phyloP scores from a whole-genome alignment of 2,329 filamentous ascomycete species.

The Trichoderma sp. region DNA sequence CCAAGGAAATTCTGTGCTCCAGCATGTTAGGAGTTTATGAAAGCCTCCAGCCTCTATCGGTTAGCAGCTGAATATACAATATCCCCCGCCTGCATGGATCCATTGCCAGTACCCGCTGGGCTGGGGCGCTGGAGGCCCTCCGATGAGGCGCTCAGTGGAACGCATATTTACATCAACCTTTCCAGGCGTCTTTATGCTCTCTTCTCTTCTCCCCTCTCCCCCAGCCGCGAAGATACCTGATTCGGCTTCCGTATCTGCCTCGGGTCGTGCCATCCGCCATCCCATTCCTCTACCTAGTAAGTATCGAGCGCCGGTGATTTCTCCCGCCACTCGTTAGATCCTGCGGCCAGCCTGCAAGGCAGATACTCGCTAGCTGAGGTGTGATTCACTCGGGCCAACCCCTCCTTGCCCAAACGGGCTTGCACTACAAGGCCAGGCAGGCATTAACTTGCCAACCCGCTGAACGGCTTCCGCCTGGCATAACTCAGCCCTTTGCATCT shows the following conservation, averaged over 20 bases:
- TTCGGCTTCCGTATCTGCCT: too few species aligned
- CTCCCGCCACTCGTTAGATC: background rate
- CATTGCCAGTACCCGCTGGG: conserved; percentile 6
- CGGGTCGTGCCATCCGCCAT: background rate
- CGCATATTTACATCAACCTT: background rate
- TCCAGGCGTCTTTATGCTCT: background rate
- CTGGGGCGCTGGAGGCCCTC: background rate
- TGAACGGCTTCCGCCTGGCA: conserved; percentile 3
- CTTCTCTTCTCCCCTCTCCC: background rate
- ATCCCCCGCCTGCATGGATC: conserved; percentile 2
- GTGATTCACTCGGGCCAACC: conserved; percentile 7
- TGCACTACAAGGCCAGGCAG: background rate
- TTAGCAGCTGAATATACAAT: background rate
- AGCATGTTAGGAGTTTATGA: background rate
- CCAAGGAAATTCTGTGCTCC: background rate
- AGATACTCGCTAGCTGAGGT: background rate
- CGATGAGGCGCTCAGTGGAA: background rate
- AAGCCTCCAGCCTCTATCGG: background rate
- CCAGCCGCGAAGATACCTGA: too few species aligned
- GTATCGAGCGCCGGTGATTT: background rate
- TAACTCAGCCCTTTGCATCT: background rate
- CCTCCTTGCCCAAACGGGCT: conserved; percentile 12
- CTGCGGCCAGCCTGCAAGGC: background rate
- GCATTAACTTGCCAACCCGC: background rate
- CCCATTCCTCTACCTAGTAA: background rate